phyloP scores from a whole-genome alignment of 2,329 filamentous ascomycete species.

The Nothophaeocryptopus gaeumannii region DNA sequence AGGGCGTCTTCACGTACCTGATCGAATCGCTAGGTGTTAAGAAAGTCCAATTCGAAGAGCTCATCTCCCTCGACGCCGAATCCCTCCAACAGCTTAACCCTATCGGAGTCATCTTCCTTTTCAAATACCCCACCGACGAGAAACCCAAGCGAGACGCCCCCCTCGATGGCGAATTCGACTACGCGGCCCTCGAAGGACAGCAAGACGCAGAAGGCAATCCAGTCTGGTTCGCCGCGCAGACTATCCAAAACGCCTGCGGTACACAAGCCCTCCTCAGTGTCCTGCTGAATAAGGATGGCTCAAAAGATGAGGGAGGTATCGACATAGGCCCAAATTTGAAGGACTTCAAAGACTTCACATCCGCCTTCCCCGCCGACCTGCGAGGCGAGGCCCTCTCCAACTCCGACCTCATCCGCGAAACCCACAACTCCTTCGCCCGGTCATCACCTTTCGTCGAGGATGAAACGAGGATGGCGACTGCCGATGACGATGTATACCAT shows the following conservation, averaged over 20 bases:
- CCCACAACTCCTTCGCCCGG: conserved; percentile 87
- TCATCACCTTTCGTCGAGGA: conserved; percentile 92
- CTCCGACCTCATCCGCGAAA: conserved; percentile 56
- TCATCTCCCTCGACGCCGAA: conserved; percentile 80
- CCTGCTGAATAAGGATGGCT: conserved; percentile 72
- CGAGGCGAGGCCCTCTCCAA: conserved; percentile 70
- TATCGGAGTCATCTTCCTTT: conserved; percentile 90
- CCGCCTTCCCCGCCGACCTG: conserved; percentile 68
- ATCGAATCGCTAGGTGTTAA: conserved; percentile 89
- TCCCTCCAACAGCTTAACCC: conserved; percentile 60
- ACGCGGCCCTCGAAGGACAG: conserved; percentile 55
- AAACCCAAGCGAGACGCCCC: conserved; percentile 61
- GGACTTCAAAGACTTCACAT: conserved; percentile 85
- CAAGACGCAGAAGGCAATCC: conserved; percentile 35
- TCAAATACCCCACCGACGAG: conserved; percentile 83
- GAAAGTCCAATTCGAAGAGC: conserved; percentile 94
- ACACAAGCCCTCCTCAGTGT: conserved; percentile 93
- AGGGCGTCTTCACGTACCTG: conserved; percentile 96
- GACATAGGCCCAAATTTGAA: conserved; percentile 68
- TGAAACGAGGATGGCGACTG: conserved; percentile 68
- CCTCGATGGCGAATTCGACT: conserved; percentile 78
- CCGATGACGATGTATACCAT: conserved; percentile 89
- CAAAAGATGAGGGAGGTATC: conserved; percentile 46
- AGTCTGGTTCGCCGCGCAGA: conserved; percentile 93
- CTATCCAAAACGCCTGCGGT: conserved; percentile 97